Base-by-base conservation (phyloP, 306 rosid genomes). In the Casuarina glauca region DNA sequence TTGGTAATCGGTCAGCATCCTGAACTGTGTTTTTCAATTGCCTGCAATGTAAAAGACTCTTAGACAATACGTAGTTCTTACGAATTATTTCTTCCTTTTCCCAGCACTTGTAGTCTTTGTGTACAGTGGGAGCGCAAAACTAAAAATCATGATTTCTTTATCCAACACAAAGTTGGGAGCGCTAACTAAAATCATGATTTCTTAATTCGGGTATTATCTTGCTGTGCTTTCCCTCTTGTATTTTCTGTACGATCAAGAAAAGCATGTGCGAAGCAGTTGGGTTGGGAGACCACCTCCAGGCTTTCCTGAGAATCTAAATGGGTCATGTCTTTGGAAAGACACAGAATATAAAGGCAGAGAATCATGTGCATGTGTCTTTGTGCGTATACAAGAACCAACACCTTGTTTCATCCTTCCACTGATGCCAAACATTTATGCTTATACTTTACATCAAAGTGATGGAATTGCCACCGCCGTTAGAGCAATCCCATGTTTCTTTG, bases 401-500 rank as follows among this genome's bases (percentile, higher is more conserved):
- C 72, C 41, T 62, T 81, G 76, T 78, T 85, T 67, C 15, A 17
- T 6, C 2, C 71, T 6, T 6, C 15, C 7, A 41, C 17, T 17
- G 49, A 17, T 17, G 70, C 35, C 15, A 44, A 67, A 43, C 50
- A 20, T 32, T 53, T 26, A 12, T 70, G 49, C 66, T 76, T 67
- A 26, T 52, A 45, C 16, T 82, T 53, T 79, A 76, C 48, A 57
- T 77, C 51, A 70, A 66, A 78, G 79, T 43, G 63, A 41, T 76
- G 77, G 73, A 16, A 26, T 84, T 78, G 77, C 77, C 76, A 77
- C 68, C 52, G 84, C 74, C 75, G 73, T 68, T 32, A 73, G 74
- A 77, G 75, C 78, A 45, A 42, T 63, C 75, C 86, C 86, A 78
- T 78, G 86, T 82, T 83, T 82, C 54, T 46, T 80, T 89, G 93